These are phyloP conservation scores for Nakazawaea sp. DNA, from an alignment of 805 yeast species.

Conservation along the genomic window DNA sequence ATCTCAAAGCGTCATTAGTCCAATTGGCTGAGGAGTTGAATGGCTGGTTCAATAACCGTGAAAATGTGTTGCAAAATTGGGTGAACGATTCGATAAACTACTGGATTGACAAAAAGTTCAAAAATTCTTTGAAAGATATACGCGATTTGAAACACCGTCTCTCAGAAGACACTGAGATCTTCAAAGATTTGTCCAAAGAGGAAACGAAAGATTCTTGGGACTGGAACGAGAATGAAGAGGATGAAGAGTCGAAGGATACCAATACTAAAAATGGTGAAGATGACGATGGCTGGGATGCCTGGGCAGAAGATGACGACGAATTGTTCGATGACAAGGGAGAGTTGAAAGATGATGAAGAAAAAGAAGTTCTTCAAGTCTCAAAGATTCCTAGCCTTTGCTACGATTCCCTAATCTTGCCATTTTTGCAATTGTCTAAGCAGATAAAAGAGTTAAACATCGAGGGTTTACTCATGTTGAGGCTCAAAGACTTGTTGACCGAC, in stretches of 20 bases:
- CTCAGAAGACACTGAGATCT: background rate
- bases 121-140: slow-evolving; percentile 2
- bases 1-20: background rate
- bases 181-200: background rate
- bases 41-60: slow-evolving; percentile 8
- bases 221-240: slow-evolving; percentile 11
- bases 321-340: slow-evolving; percentile 17
- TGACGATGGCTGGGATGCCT: slow-evolving; percentile 20
- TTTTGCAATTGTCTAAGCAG: slow-evolving; percentile 9
- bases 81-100: slow-evolving; percentile 7
- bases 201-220: slow-evolving; percentile 5
- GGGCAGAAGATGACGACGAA: slow-evolving; percentile 19
- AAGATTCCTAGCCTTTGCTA: slow-evolving; percentile 11
- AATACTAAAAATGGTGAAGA: slow-evolving; percentile 3
- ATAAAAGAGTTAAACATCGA: slow-evolving; percentile 15
- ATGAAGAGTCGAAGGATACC: slow-evolving; percentile 1
- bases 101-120: slow-evolving; percentile 11
- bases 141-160: slow-evolving; percentile 1
- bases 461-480: slow-evolving; percentile 16
- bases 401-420: slow-evolving; percentile 16
- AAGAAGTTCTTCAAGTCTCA: slow-evolving; percentile 10
- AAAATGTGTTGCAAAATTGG: slow-evolving; percentile 7
- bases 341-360: background rate
- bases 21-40: background rate
- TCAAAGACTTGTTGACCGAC: slow-evolving; percentile 20